Evolutionary conservation across 2,329 filamentous ascomycete genomes (phyloP).

Genomic region (Xylariomycetidae sp.): DNA sequence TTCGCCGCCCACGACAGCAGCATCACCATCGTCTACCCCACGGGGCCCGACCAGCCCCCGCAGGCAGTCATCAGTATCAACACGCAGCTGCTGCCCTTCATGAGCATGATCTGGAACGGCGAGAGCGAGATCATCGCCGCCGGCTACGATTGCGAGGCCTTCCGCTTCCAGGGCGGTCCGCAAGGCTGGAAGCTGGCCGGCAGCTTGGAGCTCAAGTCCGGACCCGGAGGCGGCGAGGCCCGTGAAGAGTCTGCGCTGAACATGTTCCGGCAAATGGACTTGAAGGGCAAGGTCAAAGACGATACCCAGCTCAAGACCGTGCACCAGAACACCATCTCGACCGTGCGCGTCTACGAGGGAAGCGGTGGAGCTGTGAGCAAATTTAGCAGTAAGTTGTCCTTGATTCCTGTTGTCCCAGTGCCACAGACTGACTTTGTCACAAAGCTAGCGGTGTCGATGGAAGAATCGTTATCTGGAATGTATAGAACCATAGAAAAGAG

Average conservation of each 20-base stretch:
- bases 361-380: conserved; percentile 60
- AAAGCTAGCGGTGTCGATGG: conserved; percentile 78
- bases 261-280: conserved; percentile 98
- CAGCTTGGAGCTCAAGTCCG: conserved; percentile 69
- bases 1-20: conserved; percentile 95
- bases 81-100: conserved; percentile 87
- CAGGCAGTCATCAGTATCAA: conserved; percentile 83
- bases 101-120: conserved; percentile 84
- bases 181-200: conserved; percentile 79
- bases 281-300: conserved; percentile 87
- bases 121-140: conserved; percentile 94
- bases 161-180: conserved; percentile 75
- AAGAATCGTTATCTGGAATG: conserved; percentile 71
- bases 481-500: conserved; percentile 44
- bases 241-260: conserved; percentile 91
- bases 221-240: conserved; percentile 52
- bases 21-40: conserved; percentile 93
- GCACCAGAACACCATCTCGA: conserved; percentile 94
- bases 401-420: conserved; percentile 7
- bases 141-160: conserved; percentile 85
- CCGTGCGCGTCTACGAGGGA: conserved; percentile 68
- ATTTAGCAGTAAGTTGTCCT: conserved; percentile 71
- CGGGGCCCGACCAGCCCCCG: conserved; percentile 83
- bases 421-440: conserved; percentile 22
- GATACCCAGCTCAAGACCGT: conserved; percentile 93